Base-by-base conservation (phyloP, 176 grass and related monocot genomes). In the Oryza officinalis region DNA sequence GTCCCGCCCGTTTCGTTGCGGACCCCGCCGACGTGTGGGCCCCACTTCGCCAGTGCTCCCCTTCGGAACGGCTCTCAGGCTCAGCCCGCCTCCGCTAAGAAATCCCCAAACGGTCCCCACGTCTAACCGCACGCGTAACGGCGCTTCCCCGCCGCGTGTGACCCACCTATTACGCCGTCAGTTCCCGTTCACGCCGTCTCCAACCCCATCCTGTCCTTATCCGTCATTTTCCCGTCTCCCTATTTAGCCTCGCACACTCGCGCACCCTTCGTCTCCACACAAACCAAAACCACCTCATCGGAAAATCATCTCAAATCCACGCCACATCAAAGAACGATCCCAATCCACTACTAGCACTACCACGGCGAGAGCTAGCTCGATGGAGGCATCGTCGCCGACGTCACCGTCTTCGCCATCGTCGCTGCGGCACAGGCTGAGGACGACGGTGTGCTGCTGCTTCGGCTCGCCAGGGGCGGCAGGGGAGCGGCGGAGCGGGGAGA, bases 391-490 rank as follows among this genome's bases (percentile, higher is more conserved):
- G 2, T 6, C 78, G 1, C 64, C 66, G 22, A 73, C 87, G 0
- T 76, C 74, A 17, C 76, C 81, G 0, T 68, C 60, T 25, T 90
- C 88, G 3, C 44, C 75, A 3, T 85, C 69, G 25, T 87, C 81
- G 10, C 54, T 94, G 71, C 47, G 87, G 11, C 81, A 86, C 22
- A 94, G 83, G 81, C 64, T 91, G 52, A 78, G 88, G 44, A 85
- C 86, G 23, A 89, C 92, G 14, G 88, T 92, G 31, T 89, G 92
- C 84, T 81, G 90, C 84, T 93, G 90, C 86, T 97, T 97, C 75
- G 86, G 92, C 63, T 54, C 67, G 38, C 37, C 37, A 7, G 33
- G 33, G 33, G 25, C 4, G 80, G 41, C 11, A 5, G 41, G 27
- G 23, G 46, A 70, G 43, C 17, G 38, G 59, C 13, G 20, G 65